Evolutionary conservation across 164 flowering plant species (phyloP).

Genomic region (Tinospora cordifolia): DNA sequence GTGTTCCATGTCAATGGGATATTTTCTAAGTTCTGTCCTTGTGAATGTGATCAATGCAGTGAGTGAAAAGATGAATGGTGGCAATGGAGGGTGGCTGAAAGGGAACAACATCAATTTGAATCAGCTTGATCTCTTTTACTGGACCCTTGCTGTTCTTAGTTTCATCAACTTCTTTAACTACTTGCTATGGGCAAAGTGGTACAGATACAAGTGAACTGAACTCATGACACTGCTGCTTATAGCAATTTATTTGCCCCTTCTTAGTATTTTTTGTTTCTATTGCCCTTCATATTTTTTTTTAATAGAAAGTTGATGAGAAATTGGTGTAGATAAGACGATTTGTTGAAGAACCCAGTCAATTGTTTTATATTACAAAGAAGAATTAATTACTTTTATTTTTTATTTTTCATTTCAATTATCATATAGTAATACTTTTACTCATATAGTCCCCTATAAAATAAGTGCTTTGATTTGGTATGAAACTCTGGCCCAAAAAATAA

Average conservation of each 20-base stretch:
- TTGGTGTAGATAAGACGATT: not conserved
- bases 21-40: slow-evolving; percentile 41
- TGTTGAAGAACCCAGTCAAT: not conserved
- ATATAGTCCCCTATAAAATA: too few relatives aligned
- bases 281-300: not conserved
- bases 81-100: slow-evolving; percentile 15
- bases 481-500: too few relatives aligned
- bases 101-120: slow-evolving; percentile 14
- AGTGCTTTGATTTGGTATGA: too few relatives aligned
- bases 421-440: too few relatives aligned
- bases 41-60: slow-evolving; percentile 37
- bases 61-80: slow-evolving; percentile 16
- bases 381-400: too few relatives aligned
- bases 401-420: too few relatives aligned
- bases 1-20: slow-evolving; percentile 42
- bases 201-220: slow-evolving; percentile 9
- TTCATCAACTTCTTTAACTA: slow-evolving; percentile 20
- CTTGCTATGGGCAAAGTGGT: slow-evolving; percentile 24
- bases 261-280: too few relatives aligned
- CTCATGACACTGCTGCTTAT: not conserved
- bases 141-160: slow-evolving; percentile 24
- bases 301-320: not conserved
- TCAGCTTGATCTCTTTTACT: slow-evolving; percentile 20
- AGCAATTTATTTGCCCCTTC: not conserved
- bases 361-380: not conserved